Base-by-base conservation (phyloP, 345 rosid species). In the Passiflora organensis region DNA sequence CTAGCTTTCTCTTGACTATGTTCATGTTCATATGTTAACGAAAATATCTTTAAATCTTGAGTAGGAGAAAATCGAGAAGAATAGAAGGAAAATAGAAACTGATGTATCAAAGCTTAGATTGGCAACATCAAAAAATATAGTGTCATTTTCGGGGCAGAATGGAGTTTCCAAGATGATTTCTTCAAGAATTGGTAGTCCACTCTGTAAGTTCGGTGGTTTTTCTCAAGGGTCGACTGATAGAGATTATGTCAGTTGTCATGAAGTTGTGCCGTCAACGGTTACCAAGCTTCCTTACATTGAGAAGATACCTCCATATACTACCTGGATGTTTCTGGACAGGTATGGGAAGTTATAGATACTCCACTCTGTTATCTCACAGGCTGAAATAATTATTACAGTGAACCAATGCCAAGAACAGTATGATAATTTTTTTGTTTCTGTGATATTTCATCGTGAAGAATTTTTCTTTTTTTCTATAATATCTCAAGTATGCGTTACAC, bases 271-370 rank as follows among this genome's bases (percentile, higher is more conserved):
- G 53, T 55, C 75, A 10, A 59, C 73, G 14, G 80, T 62, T 70
- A 55, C 58, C 56, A 76, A 79, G 70, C 89, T 93, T 66, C 89
- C 87, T 0, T 55, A 16, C 60, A 46, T 76, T 25, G 95, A 89
- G 79, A 89, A 72, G 71, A 78, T 89, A 65, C 96, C 99, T 5
- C 86, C 89, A 6, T 93, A 93, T 71, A 89, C 99, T 32, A 79
- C 94, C 38, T 93, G 99, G 99, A 84, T 93, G 36, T 93, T 89
- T 72, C 72, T 93, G 89, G 95, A 89, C 70, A 93, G 82, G 99
- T 81, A 81, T 53, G 76, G 42, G 20, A 47, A 41, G 56, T 23
- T 37, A 42, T 21, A 13, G 9, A 28, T 28, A 8, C 34, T 28
- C 34, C 8, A 3, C 8, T 28, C 34, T 28, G n/a, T 28, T 28